Evolutionary conservation across 2,329 filamentous ascomycete species (phyloP).

Genomic region (Periconia digitata): DNA sequence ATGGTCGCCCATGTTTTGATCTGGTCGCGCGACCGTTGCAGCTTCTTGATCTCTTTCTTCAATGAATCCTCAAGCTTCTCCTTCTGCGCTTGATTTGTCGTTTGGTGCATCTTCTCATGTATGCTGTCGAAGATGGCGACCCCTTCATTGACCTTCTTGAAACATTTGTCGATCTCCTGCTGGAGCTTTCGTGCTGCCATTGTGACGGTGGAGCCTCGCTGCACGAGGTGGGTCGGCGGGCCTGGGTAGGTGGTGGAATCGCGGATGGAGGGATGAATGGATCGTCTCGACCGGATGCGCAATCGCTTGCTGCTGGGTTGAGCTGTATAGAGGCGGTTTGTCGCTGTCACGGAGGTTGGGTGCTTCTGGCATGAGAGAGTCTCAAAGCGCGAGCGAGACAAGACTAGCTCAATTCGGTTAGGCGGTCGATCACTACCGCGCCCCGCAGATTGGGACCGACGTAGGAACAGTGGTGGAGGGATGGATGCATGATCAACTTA

Average conservation of each 20-base stretch:
- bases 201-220: slow-evolving; percentile 46
- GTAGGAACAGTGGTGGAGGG: no score
- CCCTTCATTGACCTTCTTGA: slow-evolving; percentile 96
- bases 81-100: slow-evolving; percentile 90
- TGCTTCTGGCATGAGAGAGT: not conserved
- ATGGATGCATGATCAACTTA: no score
- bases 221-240: slow-evolving; percentile 20
- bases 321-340: not conserved
- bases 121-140: slow-evolving; percentile 90
- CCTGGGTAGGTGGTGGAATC: slow-evolving; percentile 14
- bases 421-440: not conserved
- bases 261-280: slow-evolving; percentile 2
- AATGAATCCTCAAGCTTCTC: slow-evolving; percentile 98
- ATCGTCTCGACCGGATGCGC: not conserved
- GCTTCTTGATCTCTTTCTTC: slow-evolving; percentile 99
- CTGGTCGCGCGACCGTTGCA: slow-evolving; percentile 94
- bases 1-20: slow-evolving; percentile 99
- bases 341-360: slow-evolving; percentile 3
- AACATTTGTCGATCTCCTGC: slow-evolving; percentile 98
- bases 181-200: slow-evolving; percentile 97
- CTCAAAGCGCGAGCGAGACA: not conserved
- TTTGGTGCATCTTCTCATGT: slow-evolving; percentile 96
- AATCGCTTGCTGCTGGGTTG: not conserved
- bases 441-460: no score
- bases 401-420: not conserved